Evolutionary conservation across 352 stramenopile genomes (phyloP), one percentile per base, ranked within the genome.

Genomic region (Phytopythium cucurbitacearum): DNA sequence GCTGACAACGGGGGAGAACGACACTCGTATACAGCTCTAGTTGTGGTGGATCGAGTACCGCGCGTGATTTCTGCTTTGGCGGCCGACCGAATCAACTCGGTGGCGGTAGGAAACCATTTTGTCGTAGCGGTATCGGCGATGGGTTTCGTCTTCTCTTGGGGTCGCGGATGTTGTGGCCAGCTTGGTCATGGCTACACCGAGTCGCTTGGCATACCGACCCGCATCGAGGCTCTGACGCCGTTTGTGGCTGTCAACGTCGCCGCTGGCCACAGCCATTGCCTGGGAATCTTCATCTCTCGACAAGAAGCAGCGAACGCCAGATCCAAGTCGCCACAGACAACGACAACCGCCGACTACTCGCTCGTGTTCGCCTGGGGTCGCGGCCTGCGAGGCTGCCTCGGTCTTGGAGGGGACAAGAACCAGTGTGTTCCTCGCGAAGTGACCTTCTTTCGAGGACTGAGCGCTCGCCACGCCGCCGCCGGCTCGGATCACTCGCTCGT

Each of bases 401-500:
- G 83, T 7, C 56, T 90, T 4, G 83, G 80, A 11, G 75, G 77
- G 1, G 13, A 44, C 4, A 53, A 40, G 12, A 48, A 65, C 50
- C 37, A 63, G 44, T 16, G 64, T 59, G 12, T 38, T 7, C 82
- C 80, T 2, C 45, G 56, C 0, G 80, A 91, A 53, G 73, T 76
- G 7, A 28, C 44, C 2, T 93, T 79, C 51, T 93, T 93, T 43
- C 67, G 78, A 21, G 77, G 79, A 0, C 67, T 93, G 28, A 63
- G 73, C 4, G 55, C 80, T 0, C 56, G 36, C 4, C 68, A 65
- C n/a, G 66, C 73, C 2, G 67, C 78, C 7, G 75, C 72, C 8
- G 82, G 82, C 39, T 60, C 64, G 2, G 78, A 90, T 51, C 83
- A 91, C 53, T 88, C 80, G 15, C 56, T 91, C 1, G 76, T 91